phyloP scores from a whole-genome alignment of 139 green algal species.

The Pleodorina starrii region DNA sequence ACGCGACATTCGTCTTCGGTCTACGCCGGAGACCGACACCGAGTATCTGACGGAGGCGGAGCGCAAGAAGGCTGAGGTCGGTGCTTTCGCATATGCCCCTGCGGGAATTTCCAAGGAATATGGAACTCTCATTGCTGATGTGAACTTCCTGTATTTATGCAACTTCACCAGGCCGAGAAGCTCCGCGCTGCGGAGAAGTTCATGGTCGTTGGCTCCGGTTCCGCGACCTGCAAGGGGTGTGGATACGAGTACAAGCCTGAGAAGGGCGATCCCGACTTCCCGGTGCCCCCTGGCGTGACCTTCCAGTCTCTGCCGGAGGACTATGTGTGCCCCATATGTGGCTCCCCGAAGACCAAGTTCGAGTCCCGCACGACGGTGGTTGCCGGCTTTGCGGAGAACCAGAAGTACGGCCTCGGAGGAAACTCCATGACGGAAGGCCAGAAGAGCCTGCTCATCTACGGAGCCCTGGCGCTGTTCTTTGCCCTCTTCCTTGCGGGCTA shows the following conservation, averaged over 20 bases:
- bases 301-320: constrained; percentile 91
- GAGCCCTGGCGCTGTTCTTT: constrained; percentile 87
- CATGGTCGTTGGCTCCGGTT: constrained; percentile 87
- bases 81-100: background rate
- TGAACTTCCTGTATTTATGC: background rate
- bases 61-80: constrained; percentile 36
- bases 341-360: constrained; percentile 85
- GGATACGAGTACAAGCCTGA: constrained; percentile 88
- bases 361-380: constrained; percentile 76
- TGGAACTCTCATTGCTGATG: background rate
- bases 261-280: constrained; percentile 93
- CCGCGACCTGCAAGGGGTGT: constrained; percentile 78
- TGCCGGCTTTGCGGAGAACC: constrained; percentile 96
- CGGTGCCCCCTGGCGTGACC: constrained; percentile 77
- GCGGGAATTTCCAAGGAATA: background rate
- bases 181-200: constrained; percentile 93
- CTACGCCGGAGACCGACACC: constrained; percentile 17
- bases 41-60: constrained; percentile 34
- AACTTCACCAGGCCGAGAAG: constrained; percentile 69
- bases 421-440: constrained; percentile 93
- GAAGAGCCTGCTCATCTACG: constrained; percentile 95
- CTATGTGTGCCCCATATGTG: constrained; percentile 95
- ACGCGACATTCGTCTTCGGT: constrained; percentile 5
- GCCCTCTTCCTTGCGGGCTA: constrained; percentile 93
- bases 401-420: constrained; percentile 92